These are phyloP conservation scores for Clathrus columnatus DNA, from an alignment of 768 basidiomycete species.

Conservation along the genomic window DNA sequence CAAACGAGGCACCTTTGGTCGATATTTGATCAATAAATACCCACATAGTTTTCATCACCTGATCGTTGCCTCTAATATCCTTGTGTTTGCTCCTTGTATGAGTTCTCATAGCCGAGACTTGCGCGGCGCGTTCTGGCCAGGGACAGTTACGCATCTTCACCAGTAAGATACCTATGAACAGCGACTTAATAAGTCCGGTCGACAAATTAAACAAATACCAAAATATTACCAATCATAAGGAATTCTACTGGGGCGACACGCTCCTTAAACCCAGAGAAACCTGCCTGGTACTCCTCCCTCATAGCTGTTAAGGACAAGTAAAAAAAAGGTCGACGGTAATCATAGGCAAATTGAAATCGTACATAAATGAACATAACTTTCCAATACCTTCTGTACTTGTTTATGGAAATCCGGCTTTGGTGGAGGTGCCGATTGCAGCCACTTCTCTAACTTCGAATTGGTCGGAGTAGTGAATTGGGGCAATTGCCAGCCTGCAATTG, in stretches of 20 bases:
- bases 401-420: slow-evolving; percentile 43
- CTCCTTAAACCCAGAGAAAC: slow-evolving; percentile 45
- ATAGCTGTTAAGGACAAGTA: slow-evolving; percentile 45
- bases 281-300: slow-evolving; percentile 30
- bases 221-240: slow-evolving; percentile 62
- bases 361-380: slow-evolving; percentile 23
- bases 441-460: slow-evolving; percentile 46
- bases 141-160: slow-evolving; percentile 38
- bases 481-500: slow-evolving; percentile 16
- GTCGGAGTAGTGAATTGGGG: slow-evolving; percentile 40
- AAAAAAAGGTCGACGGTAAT: slow-evolving; percentile 20
- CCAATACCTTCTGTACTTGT: slow-evolving; percentile 45
- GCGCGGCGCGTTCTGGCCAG: slow-evolving; percentile 40
- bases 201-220: neutral
- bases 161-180: slow-evolving; percentile 53
- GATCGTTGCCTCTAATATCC: slow-evolving; percentile 58
- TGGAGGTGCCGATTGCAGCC: slow-evolving; percentile 24
- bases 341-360: slow-evolving; percentile 4
- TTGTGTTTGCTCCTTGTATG: slow-evolving; percentile 45
- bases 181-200: neutral
- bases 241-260: slow-evolving; percentile 70
- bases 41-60: slow-evolving; percentile 53
- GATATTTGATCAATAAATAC: slow-evolving; percentile 36
- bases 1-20: slow-evolving; percentile 1
- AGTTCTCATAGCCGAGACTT: slow-evolving; percentile 48